Base-by-base conservation (phyloP, 2,329 filamentous ascomycete genomes). In the Didymella pinodella region DNA sequence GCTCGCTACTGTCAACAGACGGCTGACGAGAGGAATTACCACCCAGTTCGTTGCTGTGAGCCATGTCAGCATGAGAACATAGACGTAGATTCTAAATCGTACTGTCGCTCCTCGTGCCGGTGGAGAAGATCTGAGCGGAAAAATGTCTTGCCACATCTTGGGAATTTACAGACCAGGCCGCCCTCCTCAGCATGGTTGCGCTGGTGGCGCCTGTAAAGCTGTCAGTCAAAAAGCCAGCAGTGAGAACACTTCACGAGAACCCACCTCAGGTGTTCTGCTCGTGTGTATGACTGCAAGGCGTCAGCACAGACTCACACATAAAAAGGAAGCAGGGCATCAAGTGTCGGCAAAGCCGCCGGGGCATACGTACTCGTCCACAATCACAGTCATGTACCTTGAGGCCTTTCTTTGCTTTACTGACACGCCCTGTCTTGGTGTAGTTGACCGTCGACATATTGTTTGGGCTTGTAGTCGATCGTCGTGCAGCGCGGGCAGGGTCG, bases 321-420 rank as follows among this genome's bases (percentile, higher is more conserved):
- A 18, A 26, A 25, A 32, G 10, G 10, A 26, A 4, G 8, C 2
- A 32, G 14, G 18, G 28, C 1, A 14, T 16, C 31, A 20, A 25
- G 8, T 51, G 7, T 31, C n/a, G 34, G 7, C 16, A 34, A 22
- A 18, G 29, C n/a, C 14, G 7, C 2, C 6, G 12, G 10, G 59
- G 45, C 34, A 48, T 10, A 76, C 78, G 63, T 70, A 81, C 80
- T 71, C 80, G 79, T 67, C 79, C 79, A 63, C 80, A 82, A n/a
- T 80, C 75, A 63, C 80, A 82, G 43, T 76, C 69, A 59, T 82
- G 80, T 20, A 82, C 77, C 61, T 79, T 79, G 40, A 78, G 54
- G 14, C 80, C 80, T 59, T 82, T 82, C 63, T 80, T 78, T 7
- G 80, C 80, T 68, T 81, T 82, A 57, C 79, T 81, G 49, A 82